phyloP scores from a whole-genome alignment of 2,329 filamentous ascomycete genomes.

The Monilinia aucupariae region DNA sequence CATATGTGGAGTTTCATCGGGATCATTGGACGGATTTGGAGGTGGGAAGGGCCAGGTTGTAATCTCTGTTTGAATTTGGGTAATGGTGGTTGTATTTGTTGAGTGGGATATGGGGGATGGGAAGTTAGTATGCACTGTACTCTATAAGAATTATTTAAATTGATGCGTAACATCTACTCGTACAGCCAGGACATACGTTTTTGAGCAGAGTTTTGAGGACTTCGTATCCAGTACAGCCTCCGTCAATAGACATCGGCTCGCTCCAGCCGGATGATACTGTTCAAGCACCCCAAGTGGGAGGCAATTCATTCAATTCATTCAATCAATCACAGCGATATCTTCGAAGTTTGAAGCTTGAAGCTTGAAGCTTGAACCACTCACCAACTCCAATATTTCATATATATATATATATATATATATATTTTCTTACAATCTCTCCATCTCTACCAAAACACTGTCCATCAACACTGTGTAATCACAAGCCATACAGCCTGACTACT shows the following conservation, averaged over 20 bases:
- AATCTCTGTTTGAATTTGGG: neutral
- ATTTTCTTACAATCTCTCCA: too few species aligned
- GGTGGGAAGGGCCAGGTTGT: conserved; percentile 43
- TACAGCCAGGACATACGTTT: neutral
- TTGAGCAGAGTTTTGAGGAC: neutral
- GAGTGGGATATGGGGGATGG: neutral
- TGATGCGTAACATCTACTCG: neutral
- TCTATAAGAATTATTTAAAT: neutral
- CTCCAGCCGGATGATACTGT: too few species aligned
- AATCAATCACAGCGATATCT: too few species aligned
- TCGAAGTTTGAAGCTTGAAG: too few species aligned
- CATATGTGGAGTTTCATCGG: conserved; percentile 54
- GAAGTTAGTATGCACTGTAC: neutral
- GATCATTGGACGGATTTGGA: conserved; percentile 53
- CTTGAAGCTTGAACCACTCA: too few species aligned
- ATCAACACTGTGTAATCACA: too few species aligned
- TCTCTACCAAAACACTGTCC: too few species aligned
- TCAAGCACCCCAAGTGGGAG: neutral
- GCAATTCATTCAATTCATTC: too few species aligned
- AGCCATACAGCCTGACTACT: too few species aligned
- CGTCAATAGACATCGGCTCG: neutral
- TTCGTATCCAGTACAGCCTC: too few species aligned
- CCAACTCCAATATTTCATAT: too few species aligned
- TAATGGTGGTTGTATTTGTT: neutral
- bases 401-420: too few species aligned